Evolutionary conservation across 192 early-diverging fungal species (phyloP).

Genomic region (Rhizophlyctis rosea): DNA sequence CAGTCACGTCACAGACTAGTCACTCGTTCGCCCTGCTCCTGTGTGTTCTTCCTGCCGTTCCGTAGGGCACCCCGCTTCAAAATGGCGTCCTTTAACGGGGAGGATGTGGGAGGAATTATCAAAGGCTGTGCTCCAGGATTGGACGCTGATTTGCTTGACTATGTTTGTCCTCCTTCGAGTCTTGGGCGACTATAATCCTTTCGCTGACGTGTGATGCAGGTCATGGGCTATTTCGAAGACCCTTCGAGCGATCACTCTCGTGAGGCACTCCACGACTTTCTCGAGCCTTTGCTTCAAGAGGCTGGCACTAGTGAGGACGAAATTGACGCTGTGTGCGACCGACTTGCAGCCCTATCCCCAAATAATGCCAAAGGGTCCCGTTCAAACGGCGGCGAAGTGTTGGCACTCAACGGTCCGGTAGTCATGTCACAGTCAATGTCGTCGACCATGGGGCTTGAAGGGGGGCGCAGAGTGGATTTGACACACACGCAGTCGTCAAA

Average conservation of each 20-base stretch:
- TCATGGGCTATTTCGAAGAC: constrained; percentile 47
- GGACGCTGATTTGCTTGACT: constrained; percentile 27
- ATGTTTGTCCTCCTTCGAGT: constrained; percentile 8
- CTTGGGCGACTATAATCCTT: not conserved
- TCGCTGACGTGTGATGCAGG: constrained; percentile 14
- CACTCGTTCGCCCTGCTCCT: too few species aligned
- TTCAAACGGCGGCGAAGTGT: constrained; percentile 39
- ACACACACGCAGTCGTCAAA: constrained; percentile 33
- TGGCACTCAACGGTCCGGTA: constrained; percentile 62
- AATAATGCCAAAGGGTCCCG: constrained; percentile 32
- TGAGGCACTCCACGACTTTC: constrained; percentile 46
- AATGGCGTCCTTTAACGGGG: not conserved
- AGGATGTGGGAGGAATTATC: constrained; percentile 18
- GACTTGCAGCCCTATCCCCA: constrained; percentile 57
- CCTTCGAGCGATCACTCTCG: constrained; percentile 35
- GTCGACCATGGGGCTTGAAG: constrained; percentile 39
- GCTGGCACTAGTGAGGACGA: constrained; percentile 35
- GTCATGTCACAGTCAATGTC: constrained; percentile 67
- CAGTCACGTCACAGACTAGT: too few species aligned
- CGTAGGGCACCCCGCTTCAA: not conserved
- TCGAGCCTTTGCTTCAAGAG: constrained; percentile 44
- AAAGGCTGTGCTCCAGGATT: constrained; percentile 15
- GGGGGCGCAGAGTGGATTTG: constrained; percentile 31
- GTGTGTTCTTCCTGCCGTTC: too few species aligned
- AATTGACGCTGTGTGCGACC: constrained; percentile 67